Conservation (phyloP, 2,329 filamentous ascomycete species). For the Colletotrichum sp. region DNA sequence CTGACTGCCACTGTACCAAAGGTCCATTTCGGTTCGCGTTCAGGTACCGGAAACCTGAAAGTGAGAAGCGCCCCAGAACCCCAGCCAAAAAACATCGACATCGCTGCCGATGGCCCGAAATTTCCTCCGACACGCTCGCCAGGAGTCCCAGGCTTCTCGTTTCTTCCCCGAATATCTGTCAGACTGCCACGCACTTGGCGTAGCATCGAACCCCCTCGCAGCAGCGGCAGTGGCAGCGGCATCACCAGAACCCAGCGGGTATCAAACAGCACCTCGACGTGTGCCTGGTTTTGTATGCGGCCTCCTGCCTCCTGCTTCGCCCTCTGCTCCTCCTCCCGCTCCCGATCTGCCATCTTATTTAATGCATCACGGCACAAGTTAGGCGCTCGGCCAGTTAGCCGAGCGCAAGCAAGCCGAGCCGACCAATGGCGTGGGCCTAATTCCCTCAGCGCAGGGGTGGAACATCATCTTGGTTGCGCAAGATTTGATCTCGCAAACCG, state of each 20-base stretch:
- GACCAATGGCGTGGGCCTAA: not conserved
- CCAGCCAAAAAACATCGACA: conserved; percentile 1
- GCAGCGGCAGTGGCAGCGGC: not conserved
- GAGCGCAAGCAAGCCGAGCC: conserved; percentile 4
- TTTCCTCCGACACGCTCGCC: conserved; percentile 11
- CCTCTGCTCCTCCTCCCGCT: not conserved
- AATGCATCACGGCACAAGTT: not conserved
- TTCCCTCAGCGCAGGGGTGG: not conserved
- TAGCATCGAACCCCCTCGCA: not conserved
- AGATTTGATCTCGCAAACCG: conserved; percentile 21
- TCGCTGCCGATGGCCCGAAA: conserved; percentile 18
- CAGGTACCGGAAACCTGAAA: not conserved
- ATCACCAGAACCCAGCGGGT: not conserved
- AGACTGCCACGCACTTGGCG: conserved; percentile 1
- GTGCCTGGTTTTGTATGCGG: not conserved
- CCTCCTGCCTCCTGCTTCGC: not conserved
- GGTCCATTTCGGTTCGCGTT: not conserved
- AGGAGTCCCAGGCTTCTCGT: not conserved
- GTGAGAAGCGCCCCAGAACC: not conserved
- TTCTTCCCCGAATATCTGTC: not conserved
- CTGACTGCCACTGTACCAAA: not conserved
- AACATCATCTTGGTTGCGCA: conserved; percentile 6
- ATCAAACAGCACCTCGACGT: not conserved
- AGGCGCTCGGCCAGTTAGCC: conserved; percentile 5
- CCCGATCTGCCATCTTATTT: not conserved